Evolutionary conservation across 148 eudicot genomes (phyloP).

Genomic region (Euryodendron excelsum): DNA sequence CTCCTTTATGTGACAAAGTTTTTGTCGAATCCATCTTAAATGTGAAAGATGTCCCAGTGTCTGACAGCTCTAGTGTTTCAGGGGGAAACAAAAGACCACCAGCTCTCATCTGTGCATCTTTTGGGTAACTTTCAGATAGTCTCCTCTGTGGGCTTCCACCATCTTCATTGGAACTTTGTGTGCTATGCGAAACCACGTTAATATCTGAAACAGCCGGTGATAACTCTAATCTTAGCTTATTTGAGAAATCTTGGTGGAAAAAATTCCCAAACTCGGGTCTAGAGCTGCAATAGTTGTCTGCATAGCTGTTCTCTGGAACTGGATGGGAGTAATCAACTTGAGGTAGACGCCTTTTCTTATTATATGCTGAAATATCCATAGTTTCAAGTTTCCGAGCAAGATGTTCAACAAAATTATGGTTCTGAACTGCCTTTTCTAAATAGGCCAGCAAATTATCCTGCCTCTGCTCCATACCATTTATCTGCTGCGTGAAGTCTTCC

Average conservation of each 20-base stretch:
- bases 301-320: conserved; percentile 40
- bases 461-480: conserved; percentile 57
- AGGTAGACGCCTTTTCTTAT: conserved; percentile 82
- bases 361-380: conserved; percentile 69
- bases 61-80: conserved; percentile 60
- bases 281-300: conserved; percentile 45
- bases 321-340: conserved; percentile 35
- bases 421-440: conserved; percentile 58
- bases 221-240: conserved; percentile 67
- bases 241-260: conserved; percentile 59
- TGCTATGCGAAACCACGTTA: conserved; percentile 74
- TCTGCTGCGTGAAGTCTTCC: conserved; percentile 52
- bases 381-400: conserved; percentile 71
- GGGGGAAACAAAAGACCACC: conserved; percentile 40
- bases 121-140: conserved; percentile 36
- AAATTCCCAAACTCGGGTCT: conserved; percentile 47
- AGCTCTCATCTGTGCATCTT: conserved; percentile 43
- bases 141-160: conserved; percentile 54
- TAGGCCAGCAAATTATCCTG: conserved; percentile 56
- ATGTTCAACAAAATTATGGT: conserved; percentile 59
- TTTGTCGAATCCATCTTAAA: conserved; percentile 63
- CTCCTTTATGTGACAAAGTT: conserved; percentile 43
- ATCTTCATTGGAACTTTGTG: conserved; percentile 82
- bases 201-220: conserved; percentile 76
- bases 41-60: conserved; percentile 53